Evolutionary conservation across 257 asterid genomes (phyloP).

Genomic region (Solanum chmielewskii): DNA sequence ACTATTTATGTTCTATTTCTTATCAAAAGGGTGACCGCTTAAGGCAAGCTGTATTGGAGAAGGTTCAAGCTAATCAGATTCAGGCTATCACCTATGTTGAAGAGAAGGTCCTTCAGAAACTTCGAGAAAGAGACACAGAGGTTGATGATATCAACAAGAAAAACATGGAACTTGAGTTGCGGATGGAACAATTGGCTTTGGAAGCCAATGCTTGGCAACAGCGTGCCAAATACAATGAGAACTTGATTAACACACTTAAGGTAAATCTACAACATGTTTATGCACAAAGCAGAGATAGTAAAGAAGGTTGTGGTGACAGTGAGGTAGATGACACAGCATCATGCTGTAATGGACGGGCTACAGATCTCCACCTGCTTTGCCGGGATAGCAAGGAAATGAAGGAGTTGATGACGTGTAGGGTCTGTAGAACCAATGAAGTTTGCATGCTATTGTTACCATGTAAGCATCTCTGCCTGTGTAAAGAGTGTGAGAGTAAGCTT

Average conservation of each 20-base stretch:
- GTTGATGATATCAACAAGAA: conserved; percentile 66
- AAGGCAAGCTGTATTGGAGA: conserved; percentile 66
- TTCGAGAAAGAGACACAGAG: conserved; percentile 71
- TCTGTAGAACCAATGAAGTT: conserved; percentile 63
- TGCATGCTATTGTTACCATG: conserved; percentile 91
- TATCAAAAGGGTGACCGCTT: conserved; percentile 63
- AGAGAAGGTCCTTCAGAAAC: conserved; percentile 63
- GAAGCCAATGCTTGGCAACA: conserved; percentile 94
- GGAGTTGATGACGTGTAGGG: conserved; percentile 73
- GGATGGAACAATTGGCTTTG: conserved; percentile 51
- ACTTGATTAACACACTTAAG: conserved; percentile 64
- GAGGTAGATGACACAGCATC: conserved; percentile 90
- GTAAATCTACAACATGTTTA: conserved; percentile 61
- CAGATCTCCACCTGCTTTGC: conserved; percentile 32
- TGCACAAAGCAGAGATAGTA: conserved; percentile 71
- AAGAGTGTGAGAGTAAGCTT: conserved; percentile 72
- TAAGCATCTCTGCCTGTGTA: conserved; percentile 93
- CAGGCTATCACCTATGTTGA: conserved; percentile 69
- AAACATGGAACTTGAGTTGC: conserved; percentile 67
- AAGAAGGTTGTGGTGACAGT: conserved; percentile 98
- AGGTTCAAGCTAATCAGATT: conserved; percentile 74
- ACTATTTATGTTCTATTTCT: background rate
- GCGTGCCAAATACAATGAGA: conserved; percentile 70
- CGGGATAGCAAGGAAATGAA: conserved; percentile 38
- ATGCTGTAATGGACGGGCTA: conserved; percentile 53